Evolutionary conservation across 306 rosid genomes (phyloP), one percentile per base, ranked within the genome.

Genomic region (Citrullus mucosospermus): DNA sequence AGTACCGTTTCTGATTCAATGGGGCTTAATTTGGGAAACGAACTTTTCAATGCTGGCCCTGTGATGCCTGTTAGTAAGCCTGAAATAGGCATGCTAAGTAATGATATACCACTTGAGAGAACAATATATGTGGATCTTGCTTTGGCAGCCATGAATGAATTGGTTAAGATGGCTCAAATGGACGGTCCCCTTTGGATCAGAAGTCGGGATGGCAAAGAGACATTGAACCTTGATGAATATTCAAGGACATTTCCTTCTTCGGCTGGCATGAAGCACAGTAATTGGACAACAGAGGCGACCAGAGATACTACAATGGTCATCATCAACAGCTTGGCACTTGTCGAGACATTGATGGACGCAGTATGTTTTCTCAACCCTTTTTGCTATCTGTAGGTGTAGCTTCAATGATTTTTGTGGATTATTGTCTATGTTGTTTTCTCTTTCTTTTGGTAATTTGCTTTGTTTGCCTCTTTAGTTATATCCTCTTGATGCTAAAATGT

Each of bases 61-160:
- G 39, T 82, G 46, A 78, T 88, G 82, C 62, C 90, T 36, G 78
- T 69, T 38, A 62, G 70, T 72, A 87, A 81, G 77, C 57, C 85
- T 32, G 69, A 80, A 6, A 80, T 84, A 51, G 88, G 89, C 72
- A 56, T 87, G 85, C 67, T 83, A 76, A 82, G 83, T 46, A 86
- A 76, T 54, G 93, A 83, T 34, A 6, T 61, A 46, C 90, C 86
- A 3, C 15, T 74, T 6, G 92, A 91, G 48, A 79, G 86, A 78
- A 59, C 92, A 15, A 83, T 84, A 86, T 81, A 83, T 50, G 4
- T 83, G 0, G 88, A 92, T 46, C 84, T 92, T 53, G 98, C 97
- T 4, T 14, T 82, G 76, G 80, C 80, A 50, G 91, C 98, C 48
- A 92, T 95, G 98, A 91, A 91, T 63, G 98, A 95, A 76, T 77